These are phyloP conservation scores for Stephania cephalantha DNA, from an alignment of 164 flowering plant species.

Conservation along the genomic window DNA sequence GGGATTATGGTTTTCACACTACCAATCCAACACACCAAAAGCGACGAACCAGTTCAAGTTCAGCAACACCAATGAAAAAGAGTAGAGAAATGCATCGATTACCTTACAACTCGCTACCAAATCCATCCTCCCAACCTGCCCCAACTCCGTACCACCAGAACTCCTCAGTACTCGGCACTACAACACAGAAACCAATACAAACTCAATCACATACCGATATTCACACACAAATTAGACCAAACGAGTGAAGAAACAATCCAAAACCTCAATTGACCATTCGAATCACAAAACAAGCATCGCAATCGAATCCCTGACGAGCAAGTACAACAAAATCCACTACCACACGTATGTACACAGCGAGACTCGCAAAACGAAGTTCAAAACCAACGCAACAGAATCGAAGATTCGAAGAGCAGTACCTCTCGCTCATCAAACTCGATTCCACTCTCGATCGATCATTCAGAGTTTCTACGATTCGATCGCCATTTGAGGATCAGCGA, in stretches of 20 bases:
- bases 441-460: too few relatives aligned
- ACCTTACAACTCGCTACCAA: conserved; percentile 14
- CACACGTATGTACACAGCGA: too few relatives aligned
- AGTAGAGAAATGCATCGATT: neutral
- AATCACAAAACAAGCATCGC: neutral
- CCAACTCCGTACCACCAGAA: neutral
- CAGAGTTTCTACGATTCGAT: too few relatives aligned
- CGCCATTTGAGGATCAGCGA: too few relatives aligned
- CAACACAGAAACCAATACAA: neutral
- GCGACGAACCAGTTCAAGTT: neutral
- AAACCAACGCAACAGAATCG: neutral
- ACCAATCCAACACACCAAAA: neutral
- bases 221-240: conserved; percentile 3
- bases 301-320: neutral
- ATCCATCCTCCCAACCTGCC: conserved; percentile 7
- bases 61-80: neutral
- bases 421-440: neutral
- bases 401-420: neutral
- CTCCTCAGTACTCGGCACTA: neutral
- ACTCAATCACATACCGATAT: neutral
- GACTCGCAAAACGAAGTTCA: too few relatives aligned
- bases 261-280: neutral
- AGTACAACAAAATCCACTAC: neutral
- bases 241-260: neutral
- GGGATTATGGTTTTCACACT: too few relatives aligned